Evolutionary conservation across 2,329 filamentous ascomycete species (phyloP).

Genomic region (Helicocarpus griseus): DNA sequence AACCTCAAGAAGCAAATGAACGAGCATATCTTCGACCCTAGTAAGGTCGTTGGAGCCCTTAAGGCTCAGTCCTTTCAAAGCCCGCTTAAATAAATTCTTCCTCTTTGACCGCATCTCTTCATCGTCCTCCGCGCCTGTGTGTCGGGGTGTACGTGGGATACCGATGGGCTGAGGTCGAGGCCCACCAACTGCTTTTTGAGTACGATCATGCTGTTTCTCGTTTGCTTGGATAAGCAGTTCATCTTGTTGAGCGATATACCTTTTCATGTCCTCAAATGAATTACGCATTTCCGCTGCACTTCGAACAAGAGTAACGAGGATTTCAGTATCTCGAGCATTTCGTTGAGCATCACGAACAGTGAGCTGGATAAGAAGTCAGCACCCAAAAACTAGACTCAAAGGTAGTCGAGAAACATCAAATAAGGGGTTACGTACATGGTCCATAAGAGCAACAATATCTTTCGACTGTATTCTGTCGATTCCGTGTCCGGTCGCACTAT

Average conservation of each 20-base stretch:
- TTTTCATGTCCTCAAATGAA: slow-evolving; percentile 91
- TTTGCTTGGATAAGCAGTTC: slow-evolving; percentile 77
- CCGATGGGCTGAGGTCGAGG: slow-evolving; percentile 71
- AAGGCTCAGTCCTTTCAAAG: slow-evolving; percentile 79
- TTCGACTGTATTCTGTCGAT: slow-evolving; percentile 90
- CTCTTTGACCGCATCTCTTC: slow-evolving; percentile 64
- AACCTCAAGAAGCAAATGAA: slow-evolving; percentile 84
- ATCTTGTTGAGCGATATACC: slow-evolving; percentile 81
- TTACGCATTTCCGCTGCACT: slow-evolving; percentile 95
- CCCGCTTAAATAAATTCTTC: slow-evolving; percentile 85
- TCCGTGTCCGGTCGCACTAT: slow-evolving; percentile 75
- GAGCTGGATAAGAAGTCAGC: slow-evolving; percentile 44
- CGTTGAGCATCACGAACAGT: slow-evolving; percentile 95
- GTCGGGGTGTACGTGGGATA: slow-evolving; percentile 48
- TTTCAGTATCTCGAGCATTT: slow-evolving; percentile 92
- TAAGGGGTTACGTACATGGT: slow-evolving; percentile 55
- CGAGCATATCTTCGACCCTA: slow-evolving; percentile 84
- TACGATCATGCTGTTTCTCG: slow-evolving; percentile 80
- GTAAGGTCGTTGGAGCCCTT: slow-evolving; percentile 81
- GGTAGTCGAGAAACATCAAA: slow-evolving; percentile 5
- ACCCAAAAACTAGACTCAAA: slow-evolving; percentile 15
- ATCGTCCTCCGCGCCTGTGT: slow-evolving; percentile 40
- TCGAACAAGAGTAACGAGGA: slow-evolving; percentile 84
- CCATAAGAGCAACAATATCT: slow-evolving; percentile 95
- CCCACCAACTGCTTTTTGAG: slow-evolving; percentile 72